These are phyloP conservation scores for Bolboschoenoplectus hybrid DNA, from an alignment of 202 grass and related monocot genomes.

Conservation along the genomic window DNA sequence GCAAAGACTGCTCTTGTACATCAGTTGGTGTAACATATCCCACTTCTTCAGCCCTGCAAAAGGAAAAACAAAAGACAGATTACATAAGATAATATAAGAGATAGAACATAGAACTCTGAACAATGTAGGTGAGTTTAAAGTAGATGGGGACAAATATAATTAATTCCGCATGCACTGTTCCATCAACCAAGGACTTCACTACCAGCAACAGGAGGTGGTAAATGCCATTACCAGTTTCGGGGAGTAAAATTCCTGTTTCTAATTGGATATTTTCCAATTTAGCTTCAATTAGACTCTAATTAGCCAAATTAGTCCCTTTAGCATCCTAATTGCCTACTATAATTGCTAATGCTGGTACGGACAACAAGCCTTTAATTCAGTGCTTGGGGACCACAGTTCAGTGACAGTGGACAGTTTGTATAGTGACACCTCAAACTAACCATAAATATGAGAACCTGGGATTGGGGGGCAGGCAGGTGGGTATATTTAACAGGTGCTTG, in stretches of 20 bases:
- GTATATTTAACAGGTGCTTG: background rate
- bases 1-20: conserved; percentile 79
- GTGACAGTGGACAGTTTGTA: background rate
- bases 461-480: background rate
- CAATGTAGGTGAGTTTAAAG: background rate
- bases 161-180: background rate
- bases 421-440: background rate
- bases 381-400: background rate
- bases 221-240: background rate
- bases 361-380: background rate
- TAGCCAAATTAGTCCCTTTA: background rate
- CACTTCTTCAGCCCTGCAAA: conserved; percentile 77
- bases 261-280: background rate
- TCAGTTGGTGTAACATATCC: conserved; percentile 69
- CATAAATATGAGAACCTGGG: background rate
- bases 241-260: background rate
- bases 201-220: background rate
- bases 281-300: background rate
- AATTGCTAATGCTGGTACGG: background rate
- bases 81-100: conserved; percentile 1
- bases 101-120: conserved; percentile 1
- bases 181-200: background rate
- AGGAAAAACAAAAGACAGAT: conserved; percentile 25
- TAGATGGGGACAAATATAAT: background rate
- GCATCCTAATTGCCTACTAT: background rate